Evolutionary conservation across 345 rosid species (phyloP).

Genomic region (Aurinia saxatilis): DNA sequence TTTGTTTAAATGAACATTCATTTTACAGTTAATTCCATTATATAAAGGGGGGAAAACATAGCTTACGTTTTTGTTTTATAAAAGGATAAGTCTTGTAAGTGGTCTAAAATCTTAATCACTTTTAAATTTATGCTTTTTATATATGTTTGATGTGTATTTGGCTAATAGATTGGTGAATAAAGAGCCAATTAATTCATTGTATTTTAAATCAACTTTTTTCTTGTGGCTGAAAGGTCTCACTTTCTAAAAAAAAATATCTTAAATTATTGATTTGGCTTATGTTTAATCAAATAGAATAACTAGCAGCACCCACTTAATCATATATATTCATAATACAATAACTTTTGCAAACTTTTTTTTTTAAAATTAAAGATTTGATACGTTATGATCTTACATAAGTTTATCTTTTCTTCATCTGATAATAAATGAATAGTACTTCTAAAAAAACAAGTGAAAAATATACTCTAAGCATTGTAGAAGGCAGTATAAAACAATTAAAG

Average conservation of each 20-base stretch:
- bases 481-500: neutral
- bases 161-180: constrained; percentile 20
- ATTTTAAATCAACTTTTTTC: constrained; percentile 17
- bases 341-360: neutral
- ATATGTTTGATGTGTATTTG: constrained; percentile 25
- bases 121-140: neutral
- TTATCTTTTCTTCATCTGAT: neutral
- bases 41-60: neutral
- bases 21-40: neutral
- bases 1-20: neutral
- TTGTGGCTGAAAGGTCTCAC: constrained; percentile 18
- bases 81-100: constrained; percentile 17
- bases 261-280: neutral
- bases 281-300: constrained; percentile 15
- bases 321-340: neutral
- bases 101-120: constrained; percentile 30
- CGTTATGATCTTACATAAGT: neutral
- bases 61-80: neutral
- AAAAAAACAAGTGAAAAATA: neutral
- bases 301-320: neutral
- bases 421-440: neutral
- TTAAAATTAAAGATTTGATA: no score
- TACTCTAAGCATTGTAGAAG: neutral
- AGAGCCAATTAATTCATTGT: constrained; percentile 20
- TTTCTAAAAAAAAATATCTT: neutral